phyloP scores from a whole-genome alignment of 345 rosid species.

The Populus nigra region DNA sequence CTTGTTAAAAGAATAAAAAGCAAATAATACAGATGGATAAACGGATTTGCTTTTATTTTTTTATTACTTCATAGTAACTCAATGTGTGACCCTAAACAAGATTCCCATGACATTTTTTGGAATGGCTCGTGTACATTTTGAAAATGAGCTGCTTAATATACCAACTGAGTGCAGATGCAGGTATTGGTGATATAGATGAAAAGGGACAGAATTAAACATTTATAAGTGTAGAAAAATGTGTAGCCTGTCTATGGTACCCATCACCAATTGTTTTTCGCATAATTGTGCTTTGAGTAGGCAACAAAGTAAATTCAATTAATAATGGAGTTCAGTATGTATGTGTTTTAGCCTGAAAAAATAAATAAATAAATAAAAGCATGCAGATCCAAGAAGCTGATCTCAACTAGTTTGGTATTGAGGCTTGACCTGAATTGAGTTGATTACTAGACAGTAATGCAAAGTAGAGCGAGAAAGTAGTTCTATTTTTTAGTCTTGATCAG shows the following conservation, averaged over 20 bases:
- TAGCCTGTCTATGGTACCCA: background rate
- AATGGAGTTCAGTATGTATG: background rate
- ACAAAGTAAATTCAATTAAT: background rate
- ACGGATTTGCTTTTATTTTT: background rate
- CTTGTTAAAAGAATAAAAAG: background rate
- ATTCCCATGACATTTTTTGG: no score
- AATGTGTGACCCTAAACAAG: background rate
- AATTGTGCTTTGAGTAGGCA: background rate
- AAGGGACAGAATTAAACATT: background rate
- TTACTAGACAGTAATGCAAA: background rate
- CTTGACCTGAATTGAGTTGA: background rate
- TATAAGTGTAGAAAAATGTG: background rate
- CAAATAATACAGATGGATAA: background rate
- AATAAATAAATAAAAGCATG: background rate
- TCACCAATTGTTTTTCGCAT: background rate
- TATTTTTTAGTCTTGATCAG: background rate
- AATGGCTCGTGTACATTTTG: background rate
- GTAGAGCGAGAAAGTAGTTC: background rate
- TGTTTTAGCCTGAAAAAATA: background rate
- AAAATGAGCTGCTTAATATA: background rate
- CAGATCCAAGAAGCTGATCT: background rate
- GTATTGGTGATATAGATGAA: background rate
- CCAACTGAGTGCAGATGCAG: background rate
- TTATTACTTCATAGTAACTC: background rate
- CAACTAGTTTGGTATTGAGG: background rate